A percentile compares a stretch with the other conserved stretches of the same genome.
Conservation (phyloP, 768 basidiomycete species). For the Suillus discolor region DNA sequence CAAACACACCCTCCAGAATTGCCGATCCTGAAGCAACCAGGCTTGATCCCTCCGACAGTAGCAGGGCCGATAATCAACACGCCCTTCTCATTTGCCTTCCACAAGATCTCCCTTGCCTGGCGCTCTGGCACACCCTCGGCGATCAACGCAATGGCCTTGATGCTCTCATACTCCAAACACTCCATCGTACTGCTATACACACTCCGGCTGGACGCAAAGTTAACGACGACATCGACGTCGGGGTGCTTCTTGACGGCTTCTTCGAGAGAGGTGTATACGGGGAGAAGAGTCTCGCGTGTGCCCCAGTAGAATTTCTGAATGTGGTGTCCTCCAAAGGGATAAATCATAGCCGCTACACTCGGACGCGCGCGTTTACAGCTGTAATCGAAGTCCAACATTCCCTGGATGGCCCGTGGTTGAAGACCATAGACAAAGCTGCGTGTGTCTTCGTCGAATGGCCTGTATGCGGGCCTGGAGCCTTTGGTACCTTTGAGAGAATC, state of each 20-base stretch:
- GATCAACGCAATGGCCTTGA: slow-evolving; percentile 79
- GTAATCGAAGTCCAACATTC: slow-evolving; percentile 98
- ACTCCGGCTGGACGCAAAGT: slow-evolving; percentile 93
- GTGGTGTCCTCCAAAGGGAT: slow-evolving; percentile 99
- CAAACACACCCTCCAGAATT: slow-evolving; percentile 86
- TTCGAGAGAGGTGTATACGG: slow-evolving; percentile 90
- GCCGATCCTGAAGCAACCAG: slow-evolving; percentile 99
- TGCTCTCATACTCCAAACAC: slow-evolving; percentile 59
- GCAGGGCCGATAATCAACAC: slow-evolving; percentile 97
- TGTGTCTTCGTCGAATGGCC: slow-evolving; percentile 92
- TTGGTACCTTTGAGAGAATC: slow-evolving; percentile 85
- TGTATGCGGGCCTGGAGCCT: slow-evolving; percentile 68
- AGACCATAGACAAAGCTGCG: slow-evolving; percentile 98
- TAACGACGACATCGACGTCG: slow-evolving; percentile 96
- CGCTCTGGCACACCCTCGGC: slow-evolving; percentile 99
- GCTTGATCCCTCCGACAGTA: slow-evolving; percentile 99
- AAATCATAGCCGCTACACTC: slow-evolving; percentile 98
- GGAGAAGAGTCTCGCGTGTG: slow-evolving; percentile 96
- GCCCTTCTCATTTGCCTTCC: slow-evolving; percentile 80
- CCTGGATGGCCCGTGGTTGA: slow-evolving; percentile 98
- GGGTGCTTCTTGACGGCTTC: slow-evolving; percentile 95
- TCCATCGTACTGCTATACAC: slow-evolving; percentile 96
- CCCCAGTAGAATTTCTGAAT: slow-evolving; percentile 99
- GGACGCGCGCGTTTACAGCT: slow-evolving; percentile 92
- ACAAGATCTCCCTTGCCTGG: slow-evolving; percentile 94